phyloP scores from a whole-genome alignment of 1,284 basidiomycete species.

The Puccinia novopanici region DNA sequence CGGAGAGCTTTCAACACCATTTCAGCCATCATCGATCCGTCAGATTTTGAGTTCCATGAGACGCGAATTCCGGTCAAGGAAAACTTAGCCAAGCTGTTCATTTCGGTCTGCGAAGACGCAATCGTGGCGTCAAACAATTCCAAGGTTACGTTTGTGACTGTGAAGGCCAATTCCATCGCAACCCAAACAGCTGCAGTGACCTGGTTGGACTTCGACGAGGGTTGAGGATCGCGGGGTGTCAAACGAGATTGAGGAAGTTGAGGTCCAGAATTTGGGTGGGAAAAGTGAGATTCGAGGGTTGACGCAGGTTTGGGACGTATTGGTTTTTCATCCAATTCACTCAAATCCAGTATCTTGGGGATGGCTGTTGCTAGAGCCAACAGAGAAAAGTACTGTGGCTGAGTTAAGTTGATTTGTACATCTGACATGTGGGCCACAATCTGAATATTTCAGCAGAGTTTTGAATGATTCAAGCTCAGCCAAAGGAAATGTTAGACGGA shows the following conservation, averaged over 20 bases:
- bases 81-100: constrained; percentile 82
- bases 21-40: constrained; percentile 82
- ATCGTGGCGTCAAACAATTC: constrained; percentile 82
- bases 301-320: constrained; percentile 12
- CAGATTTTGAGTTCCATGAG: constrained; percentile 78
- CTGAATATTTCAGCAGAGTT: constrained; percentile 60
- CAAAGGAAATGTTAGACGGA: constrained; percentile 82
- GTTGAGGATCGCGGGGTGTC: constrained; percentile 3
- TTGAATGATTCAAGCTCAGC: constrained; percentile 1
- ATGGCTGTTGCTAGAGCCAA: constrained; percentile 74
- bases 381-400: constrained; percentile 81
- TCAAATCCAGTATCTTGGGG: constrained; percentile 67
- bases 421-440: constrained; percentile 79
- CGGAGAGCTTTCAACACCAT: constrained; percentile 85
- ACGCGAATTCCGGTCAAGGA: constrained; percentile 78
- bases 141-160: constrained; percentile 75
- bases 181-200: constrained; percentile 68
- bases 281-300: not conserved
- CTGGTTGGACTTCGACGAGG: constrained; percentile 60
- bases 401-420: constrained; percentile 83
- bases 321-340: constrained; percentile 53
- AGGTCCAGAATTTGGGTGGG: not conserved
- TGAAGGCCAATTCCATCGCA: constrained; percentile 75
- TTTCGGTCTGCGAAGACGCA: constrained; percentile 67
- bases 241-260: constrained; percentile 16